A percentile compares a stretch with the other conserved stretches of the same genome.
Evolutionary conservation across 2,329 filamentous ascomycete genomes (phyloP).

Genomic region (Ascochyta fabae): DNA sequence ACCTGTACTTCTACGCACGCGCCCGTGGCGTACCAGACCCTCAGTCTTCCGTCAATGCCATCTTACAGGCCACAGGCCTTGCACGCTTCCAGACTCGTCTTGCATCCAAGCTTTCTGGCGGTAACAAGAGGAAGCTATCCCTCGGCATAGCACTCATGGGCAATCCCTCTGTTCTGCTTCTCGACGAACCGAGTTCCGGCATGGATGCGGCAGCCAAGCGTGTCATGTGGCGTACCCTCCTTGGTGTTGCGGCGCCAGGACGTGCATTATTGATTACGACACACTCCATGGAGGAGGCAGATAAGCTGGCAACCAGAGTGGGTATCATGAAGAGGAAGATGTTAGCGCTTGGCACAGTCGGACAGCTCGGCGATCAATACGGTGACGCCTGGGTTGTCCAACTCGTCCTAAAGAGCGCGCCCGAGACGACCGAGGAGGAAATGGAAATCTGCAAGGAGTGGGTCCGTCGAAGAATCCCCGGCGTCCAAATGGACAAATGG

Average conservation of each 20-base stretch:
- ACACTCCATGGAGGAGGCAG: constrained; percentile 94
- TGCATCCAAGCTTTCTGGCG: constrained; percentile 81
- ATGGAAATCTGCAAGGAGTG: constrained; percentile 71
- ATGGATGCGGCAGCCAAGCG: constrained; percentile 91
- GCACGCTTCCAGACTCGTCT: constrained; percentile 73
- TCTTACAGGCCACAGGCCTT: constrained; percentile 83
- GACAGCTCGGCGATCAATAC: constrained; percentile 74
- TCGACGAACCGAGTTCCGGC: constrained; percentile 88
- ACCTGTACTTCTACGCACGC: constrained; percentile 85
- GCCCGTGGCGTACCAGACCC: constrained; percentile 79
- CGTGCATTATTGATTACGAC: constrained; percentile 88
- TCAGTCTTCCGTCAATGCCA: constrained; percentile 76
- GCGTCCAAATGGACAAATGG: constrained; percentile 62
- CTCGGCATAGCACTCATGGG: constrained; percentile 92
- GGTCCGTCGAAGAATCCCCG: constrained; percentile 67
- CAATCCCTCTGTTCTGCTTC: constrained; percentile 82
- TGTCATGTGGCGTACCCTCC: constrained; percentile 89
- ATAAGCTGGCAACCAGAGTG: constrained; percentile 80
- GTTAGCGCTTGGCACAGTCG: constrained; percentile 81
- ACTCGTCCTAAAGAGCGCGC: constrained; percentile 75
- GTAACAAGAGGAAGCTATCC: constrained; percentile 91
- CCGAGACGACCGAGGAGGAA: constrained; percentile 72
- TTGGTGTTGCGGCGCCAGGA: constrained; percentile 70
- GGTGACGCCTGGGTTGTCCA: constrained; percentile 84
- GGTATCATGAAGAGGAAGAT: constrained; percentile 87